Percentiles rank a stretch among this genome's conserved stretches.
phyloP scores from a whole-genome alignment of 2,329 filamentous ascomycete species.

The Epichloe hybrida region DNA sequence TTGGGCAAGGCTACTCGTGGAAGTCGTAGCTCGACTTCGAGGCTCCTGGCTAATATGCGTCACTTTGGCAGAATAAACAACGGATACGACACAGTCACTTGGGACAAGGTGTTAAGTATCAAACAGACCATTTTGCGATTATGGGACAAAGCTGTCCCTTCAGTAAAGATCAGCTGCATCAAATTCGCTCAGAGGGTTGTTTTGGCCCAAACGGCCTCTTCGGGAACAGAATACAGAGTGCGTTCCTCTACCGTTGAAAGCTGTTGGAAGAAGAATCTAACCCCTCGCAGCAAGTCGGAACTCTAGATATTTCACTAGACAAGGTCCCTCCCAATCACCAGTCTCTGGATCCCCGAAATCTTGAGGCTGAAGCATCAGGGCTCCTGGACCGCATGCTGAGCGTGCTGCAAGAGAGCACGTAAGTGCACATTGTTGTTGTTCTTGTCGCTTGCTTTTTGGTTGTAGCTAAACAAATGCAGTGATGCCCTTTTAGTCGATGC shows the following conservation, averaged over 20 bases:
- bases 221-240: conserved; percentile 72
- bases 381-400: conserved; percentile 77
- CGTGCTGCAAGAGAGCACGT: conserved; percentile 79
- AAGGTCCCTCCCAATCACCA: conserved; percentile 76
- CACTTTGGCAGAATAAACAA: conserved; percentile 61
- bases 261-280: background rate
- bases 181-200: conserved; percentile 95
- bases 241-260: conserved; percentile 20
- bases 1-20: conserved; percentile 18
- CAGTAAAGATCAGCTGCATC: conserved; percentile 84
- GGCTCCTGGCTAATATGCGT: background rate
- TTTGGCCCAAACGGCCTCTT: conserved; percentile 76
- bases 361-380: conserved; percentile 88
- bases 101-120: conserved; percentile 79
- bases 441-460: background rate
- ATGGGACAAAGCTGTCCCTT: conserved; percentile 68
- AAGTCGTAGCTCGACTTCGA: background rate
- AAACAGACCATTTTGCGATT: conserved; percentile 79
- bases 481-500: conserved; percentile 83
- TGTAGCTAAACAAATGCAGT: conserved; percentile 29
- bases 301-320: conserved; percentile 67
- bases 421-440: conserved; percentile 18
- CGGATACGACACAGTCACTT: conserved; percentile 64
- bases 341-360: conserved; percentile 60
- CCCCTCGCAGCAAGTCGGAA: conserved; percentile 27